Base-by-base conservation (phyloP, 2,329 filamentous ascomycete genomes). In the Alternaria sp. region DNA sequence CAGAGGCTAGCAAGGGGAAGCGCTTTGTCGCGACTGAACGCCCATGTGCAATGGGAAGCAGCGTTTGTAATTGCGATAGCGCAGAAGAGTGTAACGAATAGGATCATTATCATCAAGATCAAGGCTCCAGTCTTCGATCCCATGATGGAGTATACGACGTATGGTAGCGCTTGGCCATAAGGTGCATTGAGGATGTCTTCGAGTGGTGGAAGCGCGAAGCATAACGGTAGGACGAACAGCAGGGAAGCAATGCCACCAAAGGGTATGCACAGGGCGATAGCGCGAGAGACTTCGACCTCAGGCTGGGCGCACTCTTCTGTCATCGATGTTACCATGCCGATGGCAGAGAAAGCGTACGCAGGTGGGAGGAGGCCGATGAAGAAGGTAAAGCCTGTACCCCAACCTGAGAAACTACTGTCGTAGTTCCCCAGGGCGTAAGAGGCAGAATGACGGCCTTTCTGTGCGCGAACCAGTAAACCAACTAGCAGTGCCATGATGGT, bases 171-270 rank as follows among this genome's bases (percentile, higher is more conserved):
- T 64, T 86, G 85, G 10, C 68, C 83, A 50, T 74, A 76, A 1
- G 84, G 84, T 1, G 83, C 79, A 0, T 66, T 60, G 27, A 84
- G 71, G 45, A 86, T 78, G 34, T 82, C 84, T 53, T 73, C 78
- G 4, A 85, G 68, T 0, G 82, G 77, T 4, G 83, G 84, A 44
- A 85, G 71, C 0, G 82, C 84, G 50, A 82, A 81, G 71, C 85
- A 86, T 44, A 87, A 82, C 0, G 85, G 85, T 16, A 87, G 80
- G 60, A 85, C 81, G 68, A 87, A 87, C 71, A 87, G 25, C 25
- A 27, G 6, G 6, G 25, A 27, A 7, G 25, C 25, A 27, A 27
- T 27, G 2, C 25, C 25, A 27, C 25, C 25, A 27, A 7, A 27
- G 25, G 25, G 25, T 27, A 27, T 27, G 25, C 25, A 27, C 25